Evolutionary conservation across 2,329 filamentous ascomycete genomes (phyloP).

Genomic region (Aspergillus phoenicis): DNA sequence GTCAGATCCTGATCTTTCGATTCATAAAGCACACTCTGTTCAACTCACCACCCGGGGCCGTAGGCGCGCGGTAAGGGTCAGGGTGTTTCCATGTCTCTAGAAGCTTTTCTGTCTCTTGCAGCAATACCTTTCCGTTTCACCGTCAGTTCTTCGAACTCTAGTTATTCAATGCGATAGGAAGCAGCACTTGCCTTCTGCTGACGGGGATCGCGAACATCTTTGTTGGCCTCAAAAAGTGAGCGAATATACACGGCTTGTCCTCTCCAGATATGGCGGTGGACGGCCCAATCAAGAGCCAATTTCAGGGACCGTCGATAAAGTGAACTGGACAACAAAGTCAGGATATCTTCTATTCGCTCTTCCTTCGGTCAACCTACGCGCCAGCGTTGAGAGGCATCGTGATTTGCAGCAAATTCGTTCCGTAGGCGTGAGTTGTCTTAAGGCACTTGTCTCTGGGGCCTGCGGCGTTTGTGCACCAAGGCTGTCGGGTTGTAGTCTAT

Average conservation of each 20-base stretch:
- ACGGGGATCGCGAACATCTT: constrained; percentile 77
- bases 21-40: neutral
- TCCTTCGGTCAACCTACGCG: constrained; percentile 35
- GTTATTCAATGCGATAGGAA: constrained; percentile 24
- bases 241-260: constrained; percentile 96
- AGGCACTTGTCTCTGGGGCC: neutral
- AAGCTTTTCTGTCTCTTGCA: constrained; percentile 84
- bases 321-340: constrained; percentile 49
- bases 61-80: constrained; percentile 86
- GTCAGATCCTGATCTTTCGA: constrained; percentile 17
- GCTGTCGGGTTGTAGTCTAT: neutral
- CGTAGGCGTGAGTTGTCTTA: neutral
- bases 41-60: constrained; percentile 82
- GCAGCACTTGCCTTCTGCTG: constrained; percentile 70
- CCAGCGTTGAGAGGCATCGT: constrained; percentile 43
- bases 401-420: neutral
- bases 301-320: constrained; percentile 93
- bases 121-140: constrained; percentile 63
- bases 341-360: constrained; percentile 21
- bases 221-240: constrained; percentile 92
- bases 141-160: constrained; percentile 6
- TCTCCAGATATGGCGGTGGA: constrained; percentile 90
- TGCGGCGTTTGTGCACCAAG: neutral
- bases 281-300: constrained; percentile 91
- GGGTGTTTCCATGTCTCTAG: constrained; percentile 97